A percentile compares a stretch with the other conserved stretches of the same genome.
Conservation (phyloP, 306 rosid species). For the Rosa multiflora region DNA sequence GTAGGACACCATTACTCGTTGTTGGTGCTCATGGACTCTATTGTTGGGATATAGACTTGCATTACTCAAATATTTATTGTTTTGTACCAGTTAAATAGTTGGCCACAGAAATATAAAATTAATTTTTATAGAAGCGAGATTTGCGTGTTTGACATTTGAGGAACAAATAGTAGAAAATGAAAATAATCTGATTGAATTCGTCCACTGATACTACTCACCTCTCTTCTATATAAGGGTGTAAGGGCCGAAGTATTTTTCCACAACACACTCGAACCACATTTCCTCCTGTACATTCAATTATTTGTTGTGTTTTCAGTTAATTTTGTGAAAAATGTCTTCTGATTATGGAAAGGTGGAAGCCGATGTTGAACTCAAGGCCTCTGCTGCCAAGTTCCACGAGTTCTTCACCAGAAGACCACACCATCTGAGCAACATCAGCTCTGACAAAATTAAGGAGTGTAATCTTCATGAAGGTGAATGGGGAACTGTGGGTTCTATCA, state of each 20-base stretch:
- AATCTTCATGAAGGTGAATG: slow-evolving; percentile 25
- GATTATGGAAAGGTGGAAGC: slow-evolving; percentile 20
- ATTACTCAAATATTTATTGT: too few relatives aligned
- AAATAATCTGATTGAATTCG: not conserved
- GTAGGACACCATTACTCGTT: too few relatives aligned
- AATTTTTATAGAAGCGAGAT: not conserved
- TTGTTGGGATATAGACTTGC: too few relatives aligned
- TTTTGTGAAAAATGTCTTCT: slow-evolving; percentile 7
- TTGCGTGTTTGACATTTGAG: not conserved
- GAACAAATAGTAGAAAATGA: not conserved
- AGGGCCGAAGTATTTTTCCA: not conserved
- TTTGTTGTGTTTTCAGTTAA: not conserved
- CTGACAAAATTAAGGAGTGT: not conserved
- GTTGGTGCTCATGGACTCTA: too few relatives aligned
- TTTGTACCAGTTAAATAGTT: not conserved
- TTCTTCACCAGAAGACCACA: slow-evolving; percentile 21
- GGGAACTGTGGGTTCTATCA: slow-evolving; percentile 27
- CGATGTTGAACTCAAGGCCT: slow-evolving; percentile 25
- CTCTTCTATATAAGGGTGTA: not conserved
- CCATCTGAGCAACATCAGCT: slow-evolving; percentile 9
- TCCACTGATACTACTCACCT: not conserved
- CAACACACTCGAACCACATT: not conserved
- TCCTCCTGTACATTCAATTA: not conserved
- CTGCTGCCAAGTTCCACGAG: slow-evolving; percentile 13
- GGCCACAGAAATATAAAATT: not conserved